Percentiles rank a stretch among this genome's conserved stretches.
phyloP scores from a whole-genome alignment of 768 basidiomycete species.

The Leccinum subgranulosum region DNA sequence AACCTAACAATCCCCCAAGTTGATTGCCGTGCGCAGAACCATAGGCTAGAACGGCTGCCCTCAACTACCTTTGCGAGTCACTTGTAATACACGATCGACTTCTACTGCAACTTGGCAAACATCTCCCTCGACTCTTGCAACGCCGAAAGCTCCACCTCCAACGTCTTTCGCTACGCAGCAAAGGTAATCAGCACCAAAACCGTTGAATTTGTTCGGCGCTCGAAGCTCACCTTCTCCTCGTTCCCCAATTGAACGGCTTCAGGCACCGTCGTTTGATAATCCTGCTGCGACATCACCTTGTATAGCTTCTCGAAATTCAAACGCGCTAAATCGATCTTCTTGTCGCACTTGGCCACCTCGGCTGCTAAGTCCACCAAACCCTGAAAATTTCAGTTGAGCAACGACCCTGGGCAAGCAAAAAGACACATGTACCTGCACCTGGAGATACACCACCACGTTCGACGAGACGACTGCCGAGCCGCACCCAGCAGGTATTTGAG shows the following conservation, averaged over 20 bases:
- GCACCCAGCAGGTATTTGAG: conserved; percentile 77
- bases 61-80: conserved; percentile 54
- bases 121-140: conserved; percentile 69
- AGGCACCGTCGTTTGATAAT: conserved; percentile 81
- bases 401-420: not conserved
- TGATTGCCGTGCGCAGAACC: not conserved
- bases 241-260: conserved; percentile 70
- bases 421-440: conserved; percentile 66
- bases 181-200: not conserved
- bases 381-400: conserved; percentile 37
- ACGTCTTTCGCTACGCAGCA: conserved; percentile 27
- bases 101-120: conserved; percentile 65
- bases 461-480: conserved; percentile 78
- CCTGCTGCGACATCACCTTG: conserved; percentile 68
- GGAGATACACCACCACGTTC: conserved; percentile 72
- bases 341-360: conserved; percentile 86
- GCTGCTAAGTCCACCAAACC: conserved; percentile 86
- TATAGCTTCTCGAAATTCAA: conserved; percentile 72
- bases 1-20: conserved; percentile 44
- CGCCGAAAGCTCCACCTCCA: conserved; percentile 78
- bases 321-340: conserved; percentile 76
- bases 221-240: conserved; percentile 66
- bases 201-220: too few species aligned
- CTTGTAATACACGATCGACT: not conserved
- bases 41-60: not conserved